Evolutionary conservation across 768 basidiomycete species (phyloP).

Genomic region (Phanerochaete carnosa): DNA sequence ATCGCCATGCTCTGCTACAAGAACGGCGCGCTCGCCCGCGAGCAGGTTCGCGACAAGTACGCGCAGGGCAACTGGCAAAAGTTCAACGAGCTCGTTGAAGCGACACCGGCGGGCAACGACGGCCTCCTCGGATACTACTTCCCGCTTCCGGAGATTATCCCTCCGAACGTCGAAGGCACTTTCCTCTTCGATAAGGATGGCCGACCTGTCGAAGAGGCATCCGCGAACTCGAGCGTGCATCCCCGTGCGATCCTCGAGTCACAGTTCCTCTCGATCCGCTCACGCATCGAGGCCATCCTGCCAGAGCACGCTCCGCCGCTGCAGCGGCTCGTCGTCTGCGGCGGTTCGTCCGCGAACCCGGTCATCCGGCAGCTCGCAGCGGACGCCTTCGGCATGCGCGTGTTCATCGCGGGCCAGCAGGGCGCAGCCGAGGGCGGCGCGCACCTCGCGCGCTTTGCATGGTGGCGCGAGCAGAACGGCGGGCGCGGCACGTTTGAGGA

Average conservation of each 20-base stretch:
- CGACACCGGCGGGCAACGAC: slow-evolving; percentile 51
- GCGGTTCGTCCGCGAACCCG: slow-evolving; percentile 73
- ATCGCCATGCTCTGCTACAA: slow-evolving; percentile 95
- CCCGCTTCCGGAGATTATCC: slow-evolving; percentile 85
- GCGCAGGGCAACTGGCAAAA: slow-evolving; percentile 58
- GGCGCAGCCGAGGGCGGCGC: slow-evolving; percentile 74
- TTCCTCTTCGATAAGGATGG: slow-evolving; percentile 51
- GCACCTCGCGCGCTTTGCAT: slow-evolving; percentile 65
- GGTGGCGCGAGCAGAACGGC: slow-evolving; percentile 52
- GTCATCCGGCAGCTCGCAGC: slow-evolving; percentile 73
- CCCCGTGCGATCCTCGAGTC: slow-evolving; percentile 81
- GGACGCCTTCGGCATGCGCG: slow-evolving; percentile 74
- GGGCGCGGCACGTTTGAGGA: slow-evolving; percentile 57
- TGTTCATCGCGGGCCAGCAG: slow-evolving; percentile 66
- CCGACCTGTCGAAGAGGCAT: slow-evolving; percentile 20
- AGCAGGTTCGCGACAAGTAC: slow-evolving; percentile 68
- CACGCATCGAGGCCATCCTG: slow-evolving; percentile 66
- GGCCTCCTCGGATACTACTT: slow-evolving; percentile 75
- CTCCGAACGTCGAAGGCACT: slow-evolving; percentile 69
- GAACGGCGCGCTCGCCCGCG: slow-evolving; percentile 80
- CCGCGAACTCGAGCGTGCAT: slow-evolving; percentile 46
- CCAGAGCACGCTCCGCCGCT: slow-evolving; percentile 52
- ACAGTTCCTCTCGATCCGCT: slow-evolving; percentile 78
- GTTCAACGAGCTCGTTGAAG: slow-evolving; percentile 66
- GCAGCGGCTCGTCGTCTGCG: slow-evolving; percentile 70